phyloP scores from a whole-genome alignment of 2,329 filamentous ascomycete species.

The Alternaria infectoria region DNA sequence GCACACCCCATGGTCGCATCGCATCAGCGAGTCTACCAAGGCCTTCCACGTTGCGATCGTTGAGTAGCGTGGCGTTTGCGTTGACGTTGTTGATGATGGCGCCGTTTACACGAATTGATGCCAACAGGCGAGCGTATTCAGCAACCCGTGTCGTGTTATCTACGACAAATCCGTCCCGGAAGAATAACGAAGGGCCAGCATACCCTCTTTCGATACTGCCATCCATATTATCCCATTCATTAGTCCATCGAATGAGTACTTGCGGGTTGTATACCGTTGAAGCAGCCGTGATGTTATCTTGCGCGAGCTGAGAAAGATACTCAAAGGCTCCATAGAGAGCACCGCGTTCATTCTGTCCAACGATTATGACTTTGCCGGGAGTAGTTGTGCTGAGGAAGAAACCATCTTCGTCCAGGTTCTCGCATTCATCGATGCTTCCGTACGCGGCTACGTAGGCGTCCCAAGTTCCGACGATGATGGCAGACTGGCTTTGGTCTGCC shows the following conservation, averaged over 20 bases:
- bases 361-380: constrained; percentile 59
- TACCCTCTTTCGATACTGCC: constrained; percentile 73
- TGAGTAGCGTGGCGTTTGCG: constrained; percentile 66
- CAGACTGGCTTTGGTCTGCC: constrained; percentile 27
- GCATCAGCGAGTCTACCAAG: constrained; percentile 67
- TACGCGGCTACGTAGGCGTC: constrained; percentile 51
- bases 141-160: constrained; percentile 65
- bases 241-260: constrained; percentile 71
- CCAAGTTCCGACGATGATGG: constrained; percentile 59
- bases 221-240: constrained; percentile 76
- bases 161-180: constrained; percentile 62
- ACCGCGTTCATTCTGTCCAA: constrained; percentile 70
- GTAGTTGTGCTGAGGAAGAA: constrained; percentile 64
- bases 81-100: constrained; percentile 76
- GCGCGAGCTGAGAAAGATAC: constrained; percentile 69
- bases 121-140: constrained; percentile 69
- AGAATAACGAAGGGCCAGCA: constrained; percentile 72
- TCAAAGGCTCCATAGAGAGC: constrained; percentile 73
- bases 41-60: constrained; percentile 64
- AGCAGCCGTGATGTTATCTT: constrained; percentile 60
- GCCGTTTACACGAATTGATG: constrained; percentile 71
- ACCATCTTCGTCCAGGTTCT: constrained; percentile 62
- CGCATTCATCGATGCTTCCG: constrained; percentile 38
- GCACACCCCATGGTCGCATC: constrained; percentile 71
- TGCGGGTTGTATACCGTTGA: constrained; percentile 62